These are phyloP conservation scores for Aegle marmelos DNA, from an alignment of 345 rosid species.

Conservation along the genomic window DNA sequence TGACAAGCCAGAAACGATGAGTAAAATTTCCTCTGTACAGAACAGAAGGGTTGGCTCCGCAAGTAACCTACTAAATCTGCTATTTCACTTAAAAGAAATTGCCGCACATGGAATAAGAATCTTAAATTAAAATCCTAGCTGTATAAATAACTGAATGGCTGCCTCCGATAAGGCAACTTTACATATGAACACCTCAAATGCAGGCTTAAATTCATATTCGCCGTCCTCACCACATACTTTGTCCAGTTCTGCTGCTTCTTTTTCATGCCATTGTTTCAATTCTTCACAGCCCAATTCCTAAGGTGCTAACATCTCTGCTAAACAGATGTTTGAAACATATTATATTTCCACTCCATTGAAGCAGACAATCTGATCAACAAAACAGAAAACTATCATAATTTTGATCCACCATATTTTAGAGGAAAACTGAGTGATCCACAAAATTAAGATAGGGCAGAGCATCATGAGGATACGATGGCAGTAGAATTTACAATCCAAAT, in stretches of 20 bases:
- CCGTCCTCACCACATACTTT: not conserved
- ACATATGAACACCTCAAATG: not conserved
- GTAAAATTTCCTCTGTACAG: not conserved
- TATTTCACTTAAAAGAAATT: not conserved
- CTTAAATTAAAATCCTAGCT: not conserved
- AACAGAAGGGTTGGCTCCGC: not conserved
- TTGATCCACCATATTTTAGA: not conserved
- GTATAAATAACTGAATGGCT: not conserved
- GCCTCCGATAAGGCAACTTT: not conserved
- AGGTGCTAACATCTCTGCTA: not conserved
- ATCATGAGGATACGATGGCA: not conserved
- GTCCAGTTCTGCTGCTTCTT: conserved; percentile 7
- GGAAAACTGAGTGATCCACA: not conserved
- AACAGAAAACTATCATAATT: not conserved
- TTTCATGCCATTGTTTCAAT: not conserved
- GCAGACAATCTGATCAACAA: conserved; percentile 19
- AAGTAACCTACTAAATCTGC: not conserved
- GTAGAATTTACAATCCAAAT: not conserved
- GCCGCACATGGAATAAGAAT: not conserved
- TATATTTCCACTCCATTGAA: not conserved
- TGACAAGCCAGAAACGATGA: not conserved
- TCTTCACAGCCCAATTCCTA: not conserved
- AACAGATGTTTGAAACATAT: not conserved
- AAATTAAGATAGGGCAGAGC: not conserved
- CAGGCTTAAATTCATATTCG: not conserved